Evolutionary conservation across 305 asterid genomes (phyloP).

Genomic region (Nicotiana rustica): DNA sequence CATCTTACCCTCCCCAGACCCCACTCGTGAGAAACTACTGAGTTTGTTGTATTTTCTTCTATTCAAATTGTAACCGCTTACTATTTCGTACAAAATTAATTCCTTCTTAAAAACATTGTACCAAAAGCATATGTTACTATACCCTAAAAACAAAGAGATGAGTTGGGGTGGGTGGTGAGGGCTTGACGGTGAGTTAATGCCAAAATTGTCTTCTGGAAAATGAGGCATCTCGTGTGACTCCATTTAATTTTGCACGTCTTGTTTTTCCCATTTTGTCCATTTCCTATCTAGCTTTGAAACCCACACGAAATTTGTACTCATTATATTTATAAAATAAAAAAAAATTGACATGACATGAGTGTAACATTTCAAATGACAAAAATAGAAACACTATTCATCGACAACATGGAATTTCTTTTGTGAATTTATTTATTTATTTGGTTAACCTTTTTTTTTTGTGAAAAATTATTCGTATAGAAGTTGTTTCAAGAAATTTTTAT

Average conservation of each 20-base stretch:
- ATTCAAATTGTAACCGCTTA: too few relatives aligned
- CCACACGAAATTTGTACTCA: neutral
- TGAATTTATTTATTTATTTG: neutral
- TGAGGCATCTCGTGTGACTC: conserved; percentile 38
- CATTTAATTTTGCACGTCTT: conserved; percentile 10
- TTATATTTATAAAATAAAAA: neutral
- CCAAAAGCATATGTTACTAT: neutral
- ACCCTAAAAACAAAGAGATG: neutral
- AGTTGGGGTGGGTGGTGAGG: neutral
- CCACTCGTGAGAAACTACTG: too few relatives aligned
- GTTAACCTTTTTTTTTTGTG: too few relatives aligned
- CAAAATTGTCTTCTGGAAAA: conserved; percentile 17
- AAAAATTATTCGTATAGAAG: neutral
- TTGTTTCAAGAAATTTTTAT: neutral
- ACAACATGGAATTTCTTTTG: neutral
- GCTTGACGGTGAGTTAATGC: conserved; percentile 19
- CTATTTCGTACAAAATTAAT: neutral
- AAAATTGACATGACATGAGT: conserved; percentile 15
- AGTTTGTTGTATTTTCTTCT: too few relatives aligned
- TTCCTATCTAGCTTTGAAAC: neutral
- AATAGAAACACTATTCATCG: neutral
- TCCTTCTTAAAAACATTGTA: neutral
- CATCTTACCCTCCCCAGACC: too few relatives aligned
- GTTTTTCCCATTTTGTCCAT: conserved; percentile 7
- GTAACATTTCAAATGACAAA: conserved; percentile 20